Base-by-base conservation (phyloP, 305 asterid species). In the Plantago lanceolata region DNA sequence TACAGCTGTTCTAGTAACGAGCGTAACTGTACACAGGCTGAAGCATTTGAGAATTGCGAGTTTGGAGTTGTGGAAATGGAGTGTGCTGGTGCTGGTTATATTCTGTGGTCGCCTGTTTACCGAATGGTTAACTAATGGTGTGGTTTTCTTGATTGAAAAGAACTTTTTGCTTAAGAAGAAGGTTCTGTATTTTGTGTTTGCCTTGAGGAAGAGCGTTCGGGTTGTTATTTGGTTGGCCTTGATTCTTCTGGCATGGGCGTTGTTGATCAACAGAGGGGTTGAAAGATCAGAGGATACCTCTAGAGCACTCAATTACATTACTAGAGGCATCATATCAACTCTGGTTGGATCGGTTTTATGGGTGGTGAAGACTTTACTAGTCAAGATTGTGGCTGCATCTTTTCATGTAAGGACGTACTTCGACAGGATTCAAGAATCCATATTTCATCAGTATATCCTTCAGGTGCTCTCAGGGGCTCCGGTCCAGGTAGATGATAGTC, bases 401-500 rank as follows among this genome's bases (percentile, higher is more conserved):
- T 87, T 79, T 67, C 96, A 85, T 44, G 94, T 85, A 7, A 80
- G 81, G 29, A 83, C 96, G 6, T 88, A 68, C 76, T 88, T 88
- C 13, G 84, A 72, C 4, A 78, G 86, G 33, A 88, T 88, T 59
- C 89, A 82, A 57, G 96, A 88, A 61, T 80, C 94, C 3, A 80
- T 88, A 13, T 83, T 80, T 16, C 84, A 85, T 75, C 89, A 88
- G 71, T 88, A 83, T 37, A 80, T 88, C 24, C 91, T 88, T 51
- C 85, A 79, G 75, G 74, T 78, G 0, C 77, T 88, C 15, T 83
- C 87, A 0, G 84, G 84, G 63, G 58, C 56, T 28, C 83, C 81
- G 2, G 44, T 57, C 37, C n/a, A 57, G 56, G 74, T 66, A 3
- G 18, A 18, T 3, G 72, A 9, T 7, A 52, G 45, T 19, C 1